A percentile compares a stretch with the other conserved stretches of the same genome.
Conservation (phyloP, 192 early-diverging fungal genomes). For the Helicostylum pulchrum region DNA sequence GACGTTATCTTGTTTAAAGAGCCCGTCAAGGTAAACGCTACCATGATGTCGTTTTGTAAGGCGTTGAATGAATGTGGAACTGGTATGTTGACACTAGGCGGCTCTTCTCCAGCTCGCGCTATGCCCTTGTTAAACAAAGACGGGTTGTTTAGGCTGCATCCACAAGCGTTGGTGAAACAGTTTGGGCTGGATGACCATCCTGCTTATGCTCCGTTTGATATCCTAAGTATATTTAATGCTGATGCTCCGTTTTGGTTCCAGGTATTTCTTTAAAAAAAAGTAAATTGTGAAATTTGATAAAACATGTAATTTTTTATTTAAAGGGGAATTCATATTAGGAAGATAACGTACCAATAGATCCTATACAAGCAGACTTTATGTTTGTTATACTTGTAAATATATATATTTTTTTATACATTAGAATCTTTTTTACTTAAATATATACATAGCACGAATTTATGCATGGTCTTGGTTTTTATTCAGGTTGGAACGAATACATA, state of each 20-base stretch:
- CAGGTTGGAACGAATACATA: conserved; percentile 28
- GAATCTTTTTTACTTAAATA: neutral
- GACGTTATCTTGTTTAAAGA: conserved; percentile 11
- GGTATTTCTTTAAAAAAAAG: neutral
- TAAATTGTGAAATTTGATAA: neutral
- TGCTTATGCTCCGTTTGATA: conserved; percentile 28
- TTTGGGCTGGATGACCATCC: conserved; percentile 9
- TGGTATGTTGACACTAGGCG: conserved; percentile 21
- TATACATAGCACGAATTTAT: conserved; percentile 38
- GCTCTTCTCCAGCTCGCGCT: conserved; percentile 32
- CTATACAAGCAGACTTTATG: conserved; percentile 38
- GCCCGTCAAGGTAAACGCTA: conserved; percentile 38
- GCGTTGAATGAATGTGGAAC: conserved; percentile 10
- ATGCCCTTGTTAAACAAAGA: conserved; percentile 27
- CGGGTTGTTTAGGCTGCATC: conserved; percentile 31
- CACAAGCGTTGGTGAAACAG: conserved; percentile 41
- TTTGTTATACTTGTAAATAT: conserved; percentile 35
- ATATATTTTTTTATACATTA: neutral
- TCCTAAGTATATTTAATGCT: conserved; percentile 37
- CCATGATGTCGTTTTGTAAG: conserved; percentile 34
- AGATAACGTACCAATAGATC: conserved; percentile 17
- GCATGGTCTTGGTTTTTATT: conserved; percentile 42
- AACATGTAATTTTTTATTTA: neutral
- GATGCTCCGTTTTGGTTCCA: conserved; percentile 41
- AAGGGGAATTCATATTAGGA: conserved; percentile 11